phyloP scores from a whole-genome alignment of 2,329 filamentous ascomycete genomes.

The Aspergillus arachidicola region DNA sequence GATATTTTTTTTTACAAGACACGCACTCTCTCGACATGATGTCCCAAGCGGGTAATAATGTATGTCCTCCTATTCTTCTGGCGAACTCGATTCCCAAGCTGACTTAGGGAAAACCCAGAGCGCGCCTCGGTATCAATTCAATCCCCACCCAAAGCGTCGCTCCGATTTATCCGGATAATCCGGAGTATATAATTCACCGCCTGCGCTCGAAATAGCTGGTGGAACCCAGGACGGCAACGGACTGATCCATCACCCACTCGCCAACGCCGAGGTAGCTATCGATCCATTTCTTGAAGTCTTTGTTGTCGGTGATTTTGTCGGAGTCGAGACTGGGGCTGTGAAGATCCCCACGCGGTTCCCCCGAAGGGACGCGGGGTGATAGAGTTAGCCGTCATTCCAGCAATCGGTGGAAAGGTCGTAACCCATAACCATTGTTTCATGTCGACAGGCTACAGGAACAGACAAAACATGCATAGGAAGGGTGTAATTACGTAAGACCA shows the following conservation, averaged over 20 bases:
- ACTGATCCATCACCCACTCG: constrained; percentile 98
- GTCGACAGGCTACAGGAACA: not conserved
- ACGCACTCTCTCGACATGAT: not conserved
- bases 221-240: constrained; percentile 84
- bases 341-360: constrained; percentile 33
- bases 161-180: not conserved
- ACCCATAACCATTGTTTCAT: not conserved
- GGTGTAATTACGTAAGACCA: constrained; percentile 83
- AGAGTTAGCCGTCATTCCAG: constrained; percentile 28
- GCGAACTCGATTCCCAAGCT: not conserved
- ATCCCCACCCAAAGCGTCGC: not conserved
- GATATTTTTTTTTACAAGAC: not conserved
- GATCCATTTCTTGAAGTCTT: constrained; percentile 83
- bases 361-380: constrained; percentile 28
- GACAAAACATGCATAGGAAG: constrained; percentile 17
- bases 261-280: constrained; percentile 92
- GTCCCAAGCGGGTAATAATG: not conserved
- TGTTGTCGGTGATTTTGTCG: constrained; percentile 80
- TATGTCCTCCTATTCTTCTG: not conserved
- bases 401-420: not conserved
- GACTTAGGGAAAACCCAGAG: not conserved
- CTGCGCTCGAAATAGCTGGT: constrained; percentile 91
- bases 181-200: constrained; percentile 55
- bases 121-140: not conserved
- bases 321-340: constrained; percentile 75